Percentiles rank a stretch among this genome's conserved stretches.
phyloP scores from a whole-genome alignment of 1,284 basidiomycete species.

The Puccinia hordei region DNA sequence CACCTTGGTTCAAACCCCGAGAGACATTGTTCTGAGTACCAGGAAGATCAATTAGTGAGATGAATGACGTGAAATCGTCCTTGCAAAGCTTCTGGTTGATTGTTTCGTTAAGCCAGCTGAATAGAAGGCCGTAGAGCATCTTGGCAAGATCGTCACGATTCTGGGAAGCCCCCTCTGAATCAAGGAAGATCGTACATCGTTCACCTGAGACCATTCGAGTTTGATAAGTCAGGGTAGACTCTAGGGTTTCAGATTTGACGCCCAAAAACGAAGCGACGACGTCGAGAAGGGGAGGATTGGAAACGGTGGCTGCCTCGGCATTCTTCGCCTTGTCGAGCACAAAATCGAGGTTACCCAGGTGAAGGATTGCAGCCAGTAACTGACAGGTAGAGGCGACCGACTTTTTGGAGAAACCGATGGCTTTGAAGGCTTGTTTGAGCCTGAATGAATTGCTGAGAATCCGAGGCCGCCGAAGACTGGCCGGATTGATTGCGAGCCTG shows the following conservation, averaged over 20 bases:
- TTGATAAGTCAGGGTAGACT: conserved; percentile 84
- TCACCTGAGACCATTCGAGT: conserved; percentile 90
- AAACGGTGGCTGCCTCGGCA: conserved; percentile 82
- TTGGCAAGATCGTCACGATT: conserved; percentile 92
- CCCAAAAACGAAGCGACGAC: conserved; percentile 90
- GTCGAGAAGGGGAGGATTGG: conserved; percentile 75
- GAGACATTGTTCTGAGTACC: conserved; percentile 78
- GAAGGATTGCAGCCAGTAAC: conserved; percentile 88
- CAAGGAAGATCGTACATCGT: conserved; percentile 91
- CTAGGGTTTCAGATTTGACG: conserved; percentile 72
- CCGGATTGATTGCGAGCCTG: conserved; percentile 44
- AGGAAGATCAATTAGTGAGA: conserved; percentile 92
- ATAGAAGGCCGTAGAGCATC: conserved; percentile 88
- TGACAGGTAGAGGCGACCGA: conserved; percentile 93
- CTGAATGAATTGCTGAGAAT: conserved; percentile 81
- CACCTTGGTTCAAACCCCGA: conserved; percentile 61
- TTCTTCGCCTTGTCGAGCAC: conserved; percentile 72
- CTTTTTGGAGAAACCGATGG: conserved; percentile 85
- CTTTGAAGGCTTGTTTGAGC: conserved; percentile 89
- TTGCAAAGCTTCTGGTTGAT: conserved; percentile 91
- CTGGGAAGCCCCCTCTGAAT: conserved; percentile 85
- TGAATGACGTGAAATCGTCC: conserved; percentile 86
- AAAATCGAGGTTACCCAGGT: conserved; percentile 94
- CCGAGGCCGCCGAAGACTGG: conserved; percentile 62
- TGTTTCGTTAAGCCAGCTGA: conserved; percentile 94